Evolutionary conservation across 345 rosid genomes (phyloP), one percentile per base, ranked within the genome.

Genomic region (Citrus unshiu): DNA sequence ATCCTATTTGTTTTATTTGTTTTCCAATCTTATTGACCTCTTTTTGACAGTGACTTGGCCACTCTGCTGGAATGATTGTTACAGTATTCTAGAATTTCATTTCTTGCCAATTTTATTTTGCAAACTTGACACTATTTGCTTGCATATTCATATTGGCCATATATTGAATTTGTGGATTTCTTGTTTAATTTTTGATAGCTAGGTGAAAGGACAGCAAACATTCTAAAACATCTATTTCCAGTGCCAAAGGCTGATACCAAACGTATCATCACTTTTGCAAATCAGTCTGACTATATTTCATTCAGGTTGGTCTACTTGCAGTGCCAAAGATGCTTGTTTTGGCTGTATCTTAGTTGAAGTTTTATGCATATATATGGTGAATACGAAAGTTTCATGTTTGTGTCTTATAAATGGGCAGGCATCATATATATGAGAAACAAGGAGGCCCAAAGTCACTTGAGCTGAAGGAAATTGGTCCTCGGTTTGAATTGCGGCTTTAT

Each of bases 151-250:
- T 79, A 29, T 66, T 25, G 34, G 22, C 22, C 14, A 9, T 24
- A 18, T 60, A 25, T 27, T 69, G 40, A 9, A 30, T 19, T 18
- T 77, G 37, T 51, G 9, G 14, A 65, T 66, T 40, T 46, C 54
- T 51, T 16, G 19, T 60, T 39, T 73, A 34, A 54, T 9, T 81
- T 58, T 78, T 77, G 27, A 56, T 84, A 93, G 99, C 84, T 91
- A 49, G 97, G 99, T 78, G 89, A 89, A 85, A 89, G 98, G 87
- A 85, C 95, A 49, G 85, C 83, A 22, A 93, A 88, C 84, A 85
- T 96, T 79, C 85, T 96, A 71, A 96, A 93, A 84, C 95, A 96
- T 86, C 82, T 96, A 57, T 96, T 96, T 86, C 98, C 99, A 68
- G 87, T 87, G 86, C 98, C 97, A 32, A 96, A 93, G 88, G 86